phyloP scores from a whole-genome alignment of 441 rosid genomes.

The Mallotus repandus region DNA sequence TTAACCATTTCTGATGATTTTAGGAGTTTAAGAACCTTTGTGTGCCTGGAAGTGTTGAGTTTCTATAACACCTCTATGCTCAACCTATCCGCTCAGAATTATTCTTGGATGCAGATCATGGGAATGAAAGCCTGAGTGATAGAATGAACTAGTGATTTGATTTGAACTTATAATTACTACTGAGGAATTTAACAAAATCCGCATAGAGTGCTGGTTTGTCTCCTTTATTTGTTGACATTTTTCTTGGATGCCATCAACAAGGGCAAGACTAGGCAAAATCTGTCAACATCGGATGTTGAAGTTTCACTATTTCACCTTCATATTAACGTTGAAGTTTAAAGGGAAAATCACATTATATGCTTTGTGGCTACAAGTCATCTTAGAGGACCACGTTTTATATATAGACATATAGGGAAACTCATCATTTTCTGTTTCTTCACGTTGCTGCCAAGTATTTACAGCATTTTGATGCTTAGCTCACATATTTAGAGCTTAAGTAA shows the following conservation, averaged over 20 bases:
- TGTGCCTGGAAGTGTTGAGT: no score
- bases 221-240: neutral
- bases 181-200: neutral
- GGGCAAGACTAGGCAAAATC: neutral
- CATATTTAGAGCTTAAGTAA: neutral
- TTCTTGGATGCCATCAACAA: neutral
- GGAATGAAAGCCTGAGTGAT: no score
- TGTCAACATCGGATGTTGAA: constrained; percentile 12
- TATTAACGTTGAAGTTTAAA: neutral
- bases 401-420: no score
- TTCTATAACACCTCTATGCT: no score
- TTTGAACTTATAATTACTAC: neutral
- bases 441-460: neutral
- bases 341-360: neutral
- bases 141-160: no score
- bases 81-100: no score
- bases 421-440: neutral
- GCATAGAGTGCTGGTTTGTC: no score
- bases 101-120: no score
- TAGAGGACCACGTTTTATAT: neutral
- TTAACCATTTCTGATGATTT: no score
- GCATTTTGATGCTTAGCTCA: neutral
- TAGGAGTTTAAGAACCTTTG: no score
- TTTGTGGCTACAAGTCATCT: neutral
- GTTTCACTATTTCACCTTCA: neutral